Conservation (phyloP, 495 filamentous ascomycete species). For the Aspergillus ellipticus region DNA sequence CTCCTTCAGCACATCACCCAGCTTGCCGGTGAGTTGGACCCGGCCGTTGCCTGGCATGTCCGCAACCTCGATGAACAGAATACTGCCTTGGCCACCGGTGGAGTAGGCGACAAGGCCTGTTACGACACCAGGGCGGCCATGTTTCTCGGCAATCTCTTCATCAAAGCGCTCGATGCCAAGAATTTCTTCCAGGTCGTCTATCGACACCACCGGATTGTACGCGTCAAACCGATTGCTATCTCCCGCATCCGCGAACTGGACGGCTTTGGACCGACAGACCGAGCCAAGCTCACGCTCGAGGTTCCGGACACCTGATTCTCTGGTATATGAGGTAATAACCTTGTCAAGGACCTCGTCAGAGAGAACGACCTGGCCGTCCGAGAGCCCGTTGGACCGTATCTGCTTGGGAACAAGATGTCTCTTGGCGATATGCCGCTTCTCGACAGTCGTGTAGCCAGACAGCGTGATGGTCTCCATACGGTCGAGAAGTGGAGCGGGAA, state of each 20-base stretch:
- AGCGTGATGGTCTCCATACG: constrained; percentile 94
- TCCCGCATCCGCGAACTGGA: constrained; percentile 86
- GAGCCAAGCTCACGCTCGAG: constrained; percentile 93
- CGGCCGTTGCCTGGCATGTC: constrained; percentile 93
- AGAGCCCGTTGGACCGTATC: constrained; percentile 74
- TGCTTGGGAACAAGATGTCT: constrained; percentile 95
- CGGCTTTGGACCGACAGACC: constrained; percentile 91
- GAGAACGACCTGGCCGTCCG: constrained; percentile 66
- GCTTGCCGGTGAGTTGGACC: constrained; percentile 95
- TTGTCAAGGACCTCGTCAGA: constrained; percentile 83
- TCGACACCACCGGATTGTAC: constrained; percentile 70
- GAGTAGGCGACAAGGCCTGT: constrained; percentile 97
- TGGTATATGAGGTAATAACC: constrained; percentile 92
- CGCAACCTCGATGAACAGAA: constrained; percentile 96
- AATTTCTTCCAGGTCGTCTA: constrained; percentile 82
- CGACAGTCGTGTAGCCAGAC: constrained; percentile 94
- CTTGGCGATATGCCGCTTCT: constrained; percentile 93
- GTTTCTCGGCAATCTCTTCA: constrained; percentile 90
- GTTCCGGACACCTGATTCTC: constrained; percentile 96
- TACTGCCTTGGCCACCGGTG: constrained; percentile 88
- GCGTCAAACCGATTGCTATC: constrained; percentile 64
- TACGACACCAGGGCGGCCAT: constrained; percentile 84
- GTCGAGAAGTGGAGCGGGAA: constrained; percentile 90
- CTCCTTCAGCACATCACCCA: constrained; percentile 98
- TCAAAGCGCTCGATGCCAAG: constrained; percentile 93